Base-by-base conservation (phyloP, 345 rosid genomes). In the Syzygium grande region DNA sequence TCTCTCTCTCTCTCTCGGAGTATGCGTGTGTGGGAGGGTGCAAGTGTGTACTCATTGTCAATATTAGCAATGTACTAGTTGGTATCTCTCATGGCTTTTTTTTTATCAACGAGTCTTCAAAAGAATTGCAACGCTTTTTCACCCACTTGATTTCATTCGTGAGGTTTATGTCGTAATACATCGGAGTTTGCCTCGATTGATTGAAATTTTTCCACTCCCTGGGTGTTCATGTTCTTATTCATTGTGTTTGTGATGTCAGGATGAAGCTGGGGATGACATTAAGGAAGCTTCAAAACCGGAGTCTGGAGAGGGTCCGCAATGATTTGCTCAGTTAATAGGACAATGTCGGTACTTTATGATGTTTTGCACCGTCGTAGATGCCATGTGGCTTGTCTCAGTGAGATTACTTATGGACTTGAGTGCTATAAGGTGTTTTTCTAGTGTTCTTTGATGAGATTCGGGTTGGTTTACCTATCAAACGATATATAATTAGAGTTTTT, bases 261-360 rank as follows among this genome's bases (percentile, higher is more conserved):
- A 98, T 84, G 99, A 98, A 16, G 95, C 92, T 25, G 97, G 94
- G 78, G 98, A 98, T 63, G 99, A 98, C 92, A 94, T 95, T 91
- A 96, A 95, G 93, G 99, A 98, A 90, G 93, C 95, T 46, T 92
- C 97, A 49, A 98, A 98, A 84, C 93, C 43, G 30, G 98, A 95
- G 53, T 86, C 95, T 13, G 94, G 91, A 21, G 98, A 95, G 77
- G 95, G 87, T 41, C 94, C 85, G 59, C 89, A 93, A 93, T 92
- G 90, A 92, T 89, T 90, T 90, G 84, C 86, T 90, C 41, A 88
- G 61, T 55, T 68, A 23, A 88, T 86, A 90, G 90, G 89, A 73
- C 38, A 14, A 19, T 87, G 80, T 87, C 86, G 89, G 89, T 91
- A 87, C 86, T 84, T 86, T 90, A 34, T 73, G 88, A 65, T 90